Conservation (phyloP, 129 eudicot genomes). For the Flaveria bidentis region DNA sequence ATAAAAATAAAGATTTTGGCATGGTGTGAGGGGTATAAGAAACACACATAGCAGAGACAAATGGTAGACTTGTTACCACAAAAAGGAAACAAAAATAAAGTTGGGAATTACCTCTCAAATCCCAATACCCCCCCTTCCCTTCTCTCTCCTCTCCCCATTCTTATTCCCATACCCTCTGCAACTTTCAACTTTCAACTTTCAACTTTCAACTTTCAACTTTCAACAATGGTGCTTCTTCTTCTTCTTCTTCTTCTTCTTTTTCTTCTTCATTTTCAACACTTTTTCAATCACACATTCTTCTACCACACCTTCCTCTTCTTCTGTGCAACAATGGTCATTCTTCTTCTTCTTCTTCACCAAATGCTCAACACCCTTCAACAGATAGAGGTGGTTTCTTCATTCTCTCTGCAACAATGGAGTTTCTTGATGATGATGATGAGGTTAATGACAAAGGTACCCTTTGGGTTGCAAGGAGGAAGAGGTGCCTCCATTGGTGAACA, state of each 20-base stretch:
- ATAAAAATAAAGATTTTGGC: slow-evolving; percentile 8
- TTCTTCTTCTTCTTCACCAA: not conserved
- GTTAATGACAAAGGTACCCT: slow-evolving; percentile 16
- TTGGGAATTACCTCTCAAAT: slow-evolving; percentile 37
- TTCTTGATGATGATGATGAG: slow-evolving; percentile 24
- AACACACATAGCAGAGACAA: slow-evolving; percentile 39
- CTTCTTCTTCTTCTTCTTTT: no score
- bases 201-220: no score
- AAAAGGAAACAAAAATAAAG: slow-evolving; percentile 40
- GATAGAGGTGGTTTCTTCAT: not conserved
- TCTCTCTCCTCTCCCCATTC: slow-evolving; percentile 28
- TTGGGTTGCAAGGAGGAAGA: not conserved
- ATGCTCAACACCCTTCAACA: slow-evolving; percentile 5
- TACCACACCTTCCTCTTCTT: no score
- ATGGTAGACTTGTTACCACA: slow-evolving; percentile 37
- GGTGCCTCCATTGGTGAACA: not conserved
- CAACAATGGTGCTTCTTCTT: no score
- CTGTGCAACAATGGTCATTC: not conserved
- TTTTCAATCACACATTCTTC: no score
- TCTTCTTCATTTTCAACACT: no score
- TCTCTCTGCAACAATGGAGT: slow-evolving; percentile 32
- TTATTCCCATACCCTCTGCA: slow-evolving; percentile 22
- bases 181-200: no score
- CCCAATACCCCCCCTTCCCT: slow-evolving; percentile 24
- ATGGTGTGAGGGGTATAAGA: slow-evolving; percentile 31